Percentiles rank a stretch among this genome's conserved stretches.
These are phyloP conservation scores for Aspergillus pseudotamarii DNA, from an alignment of 2,329 filamentous ascomycete genomes.

Conservation along the genomic window DNA sequence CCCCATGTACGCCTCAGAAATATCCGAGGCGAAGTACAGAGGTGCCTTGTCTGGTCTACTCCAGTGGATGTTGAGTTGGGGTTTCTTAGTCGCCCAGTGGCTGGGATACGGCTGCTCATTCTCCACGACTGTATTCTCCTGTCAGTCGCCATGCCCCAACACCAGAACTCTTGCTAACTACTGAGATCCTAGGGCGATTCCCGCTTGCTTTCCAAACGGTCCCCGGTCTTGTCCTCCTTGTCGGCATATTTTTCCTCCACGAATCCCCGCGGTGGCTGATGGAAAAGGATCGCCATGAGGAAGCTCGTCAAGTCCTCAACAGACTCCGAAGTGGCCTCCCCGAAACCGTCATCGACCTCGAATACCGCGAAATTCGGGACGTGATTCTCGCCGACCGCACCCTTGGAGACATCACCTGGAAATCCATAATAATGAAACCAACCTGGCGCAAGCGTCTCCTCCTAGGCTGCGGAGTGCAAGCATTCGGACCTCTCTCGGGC, in stretches of 20 bases:
- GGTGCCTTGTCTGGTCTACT: slow-evolving; percentile 35
- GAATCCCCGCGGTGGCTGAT: slow-evolving; percentile 32
- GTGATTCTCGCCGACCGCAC: slow-evolving; percentile 41
- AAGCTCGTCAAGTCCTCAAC: too few relatives aligned
- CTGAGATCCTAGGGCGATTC: slow-evolving; percentile 21
- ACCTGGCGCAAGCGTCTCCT: slow-evolving; percentile 50
- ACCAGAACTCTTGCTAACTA: too few relatives aligned
- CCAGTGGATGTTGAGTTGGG: slow-evolving; percentile 42
- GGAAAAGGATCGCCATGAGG: slow-evolving; percentile 27
- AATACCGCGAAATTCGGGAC: slow-evolving; percentile 45
- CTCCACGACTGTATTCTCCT: too few relatives aligned
- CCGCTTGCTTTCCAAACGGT: slow-evolving; percentile 48
- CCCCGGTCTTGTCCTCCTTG: slow-evolving; percentile 37
- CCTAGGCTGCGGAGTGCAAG: slow-evolving; percentile 50
- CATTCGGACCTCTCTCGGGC: slow-evolving; percentile 51
- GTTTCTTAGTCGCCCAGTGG: slow-evolving; percentile 43
- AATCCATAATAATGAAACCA: slow-evolving; percentile 43
- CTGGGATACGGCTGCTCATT: slow-evolving; percentile 38
- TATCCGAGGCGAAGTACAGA: slow-evolving; percentile 32
- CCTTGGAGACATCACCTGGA: slow-evolving; percentile 38
- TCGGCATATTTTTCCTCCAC: slow-evolving; percentile 34
- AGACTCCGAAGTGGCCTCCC: not conserved
- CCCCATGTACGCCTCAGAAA: slow-evolving; percentile 37
- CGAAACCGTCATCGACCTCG: slow-evolving; percentile 33
- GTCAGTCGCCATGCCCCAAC: too few relatives aligned